These are phyloP conservation scores for Metschnikowia drakensbergensis DNA, from an alignment of 805 yeast species.

Conservation along the genomic window DNA sequence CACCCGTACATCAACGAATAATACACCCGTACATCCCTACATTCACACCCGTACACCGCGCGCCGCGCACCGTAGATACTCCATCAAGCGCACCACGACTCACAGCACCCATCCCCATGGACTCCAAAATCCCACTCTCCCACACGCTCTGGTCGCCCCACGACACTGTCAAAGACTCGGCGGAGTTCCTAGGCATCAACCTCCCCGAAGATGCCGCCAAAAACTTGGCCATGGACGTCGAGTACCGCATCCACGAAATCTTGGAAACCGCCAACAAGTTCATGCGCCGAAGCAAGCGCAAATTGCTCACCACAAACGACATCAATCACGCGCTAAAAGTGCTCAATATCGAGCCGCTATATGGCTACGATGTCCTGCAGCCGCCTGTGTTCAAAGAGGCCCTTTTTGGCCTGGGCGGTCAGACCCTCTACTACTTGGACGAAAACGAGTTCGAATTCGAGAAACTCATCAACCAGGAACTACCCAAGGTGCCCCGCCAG, in stretches of 20 bases:
- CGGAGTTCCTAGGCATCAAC: slow-evolving; percentile 82
- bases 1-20: too few relatives aligned
- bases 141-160: slow-evolving; percentile 97
- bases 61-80: background rate
- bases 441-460: slow-evolving; percentile 94
- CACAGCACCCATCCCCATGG: slow-evolving; percentile 3
- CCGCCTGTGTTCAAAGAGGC: slow-evolving; percentile 84
- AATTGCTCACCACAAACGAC: slow-evolving; percentile 75
- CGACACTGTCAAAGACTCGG: slow-evolving; percentile 94
- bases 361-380: slow-evolving; percentile 73
- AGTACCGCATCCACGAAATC: slow-evolving; percentile 91
- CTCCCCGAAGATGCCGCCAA: slow-evolving; percentile 91
- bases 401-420: slow-evolving; percentile 79
- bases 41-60: background rate
- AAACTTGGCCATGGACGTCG: slow-evolving; percentile 98
- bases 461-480: slow-evolving; percentile 84
- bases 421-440: slow-evolving; percentile 86
- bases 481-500: slow-evolving; percentile 92
- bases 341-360: slow-evolving; percentile 89
- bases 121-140: slow-evolving; percentile 55
- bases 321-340: slow-evolving; percentile 77
- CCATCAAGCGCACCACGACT: background rate
- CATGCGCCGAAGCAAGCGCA: slow-evolving; percentile 90
- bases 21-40: background rate
- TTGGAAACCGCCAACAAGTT: slow-evolving; percentile 93